Evolutionary conservation across 805 yeast species (phyloP), one percentile per base, ranked within the genome.

Genomic region (Sugiyamaella floridensis): DNA sequence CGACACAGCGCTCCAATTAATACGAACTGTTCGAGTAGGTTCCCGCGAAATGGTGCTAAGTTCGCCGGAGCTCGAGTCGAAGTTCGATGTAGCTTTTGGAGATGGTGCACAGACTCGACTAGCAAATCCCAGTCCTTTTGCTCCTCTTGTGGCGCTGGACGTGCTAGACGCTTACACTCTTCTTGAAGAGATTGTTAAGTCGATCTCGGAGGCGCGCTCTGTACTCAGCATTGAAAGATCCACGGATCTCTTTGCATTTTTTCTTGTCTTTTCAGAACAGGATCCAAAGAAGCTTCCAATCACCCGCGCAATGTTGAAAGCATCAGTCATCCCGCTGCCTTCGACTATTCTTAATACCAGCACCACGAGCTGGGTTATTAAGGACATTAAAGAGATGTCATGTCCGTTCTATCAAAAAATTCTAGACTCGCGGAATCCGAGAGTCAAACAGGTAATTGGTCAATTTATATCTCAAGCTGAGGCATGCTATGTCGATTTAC

Each of bases 401-500:
- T 73, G 80, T 45, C 68, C 68, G 16, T 45, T 49, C 15, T 40
- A 15, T 26, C 70, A 65, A 43, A 57, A 73, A 6, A 63, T 68
- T 9, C 62, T 76, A 40, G 59, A 64, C 3, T 62, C 55, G 19
- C 65, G 52, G 11, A 62, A 57, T 43, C 55, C 47, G 22, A 55
- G 60, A 29, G 64, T 65, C 34, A 46, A 61, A 48, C 51, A 51
- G 28, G 55, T 58, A n/a, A 47, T 66, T 15, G 62, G 63, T 3
- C 66, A 63, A 40, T 60, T 79, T 11, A 44, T 62, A 37, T 43
- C 48, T 7, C 64, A 63, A 37, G 70, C 69, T 0, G 56, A 51
- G 7, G 50, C 78, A 37, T 69, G 53, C 81, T 83, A 61, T 62
- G 78, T 41, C 76, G 81, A 60, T 63, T 73, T 41, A 77, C 76